phyloP scores from a whole-genome alignment of 495 filamentous ascomycete genomes.

The Astrocystis sublimbata region DNA sequence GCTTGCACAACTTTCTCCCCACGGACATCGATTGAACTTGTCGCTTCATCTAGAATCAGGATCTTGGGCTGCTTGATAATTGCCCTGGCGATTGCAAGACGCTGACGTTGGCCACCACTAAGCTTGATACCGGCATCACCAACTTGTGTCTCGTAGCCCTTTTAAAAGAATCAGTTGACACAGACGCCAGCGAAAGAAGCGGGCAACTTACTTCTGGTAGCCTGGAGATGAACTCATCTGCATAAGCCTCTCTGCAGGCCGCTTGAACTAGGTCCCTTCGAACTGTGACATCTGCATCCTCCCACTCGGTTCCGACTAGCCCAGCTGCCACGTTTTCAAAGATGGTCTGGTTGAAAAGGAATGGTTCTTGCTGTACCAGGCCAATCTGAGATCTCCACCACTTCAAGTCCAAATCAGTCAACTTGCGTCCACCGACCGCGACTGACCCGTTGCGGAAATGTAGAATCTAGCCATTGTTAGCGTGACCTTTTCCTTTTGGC shows the following conservation, averaged over 20 bases:
- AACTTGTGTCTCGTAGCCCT: conserved; percentile 64
- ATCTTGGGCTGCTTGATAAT: conserved; percentile 79
- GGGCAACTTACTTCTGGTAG: conserved; percentile 52
- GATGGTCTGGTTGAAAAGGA: conserved; percentile 69
- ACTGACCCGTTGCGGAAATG: conserved; percentile 52
- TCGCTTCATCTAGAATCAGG: conserved; percentile 83
- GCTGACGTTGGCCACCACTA: conserved; percentile 65
- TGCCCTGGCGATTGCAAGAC: conserved; percentile 67
- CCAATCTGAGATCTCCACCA: conserved; percentile 68
- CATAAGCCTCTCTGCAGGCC: conserved; percentile 62
- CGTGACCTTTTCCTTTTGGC: background rate
- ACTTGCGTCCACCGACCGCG: conserved; percentile 52
- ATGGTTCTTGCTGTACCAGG: conserved; percentile 69
- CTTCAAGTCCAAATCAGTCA: conserved; percentile 57
- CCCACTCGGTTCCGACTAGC: conserved; percentile 63
- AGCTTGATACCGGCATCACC: conserved; percentile 61
- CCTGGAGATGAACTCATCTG: conserved; percentile 60
- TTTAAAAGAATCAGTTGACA: conserved; percentile 2
- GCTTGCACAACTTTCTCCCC: conserved; percentile 60
- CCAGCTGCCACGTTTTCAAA: conserved; percentile 67
- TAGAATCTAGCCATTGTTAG: conserved; percentile 30
- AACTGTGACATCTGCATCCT: conserved; percentile 47
- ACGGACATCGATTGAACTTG: conserved; percentile 60
- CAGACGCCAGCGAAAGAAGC: background rate
- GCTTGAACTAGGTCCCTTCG: conserved; percentile 58